Evolutionary conservation across 805 yeast genomes (phyloP).

Genomic region (Metschnikowia lochheadii): DNA sequence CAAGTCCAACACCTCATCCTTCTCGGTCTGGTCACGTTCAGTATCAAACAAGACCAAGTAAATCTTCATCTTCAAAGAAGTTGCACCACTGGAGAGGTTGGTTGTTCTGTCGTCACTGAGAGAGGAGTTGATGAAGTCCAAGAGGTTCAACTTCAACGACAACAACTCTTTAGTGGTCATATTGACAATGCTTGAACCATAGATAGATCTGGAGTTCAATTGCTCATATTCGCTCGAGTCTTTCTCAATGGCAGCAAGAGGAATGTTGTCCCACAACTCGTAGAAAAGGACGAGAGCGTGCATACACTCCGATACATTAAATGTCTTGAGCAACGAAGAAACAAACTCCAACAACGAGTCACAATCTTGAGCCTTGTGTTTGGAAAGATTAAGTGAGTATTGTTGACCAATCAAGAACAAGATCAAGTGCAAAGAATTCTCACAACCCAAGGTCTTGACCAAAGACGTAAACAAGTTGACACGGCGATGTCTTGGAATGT

Average conservation of each 20-base stretch:
- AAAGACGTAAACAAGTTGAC: conserved; percentile 78
- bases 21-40: conserved; percentile 26
- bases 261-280: conserved; percentile 48
- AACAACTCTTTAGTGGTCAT: conserved; percentile 46
- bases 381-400: conserved; percentile 47
- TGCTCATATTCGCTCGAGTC: conserved; percentile 32
- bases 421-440: conserved; percentile 63
- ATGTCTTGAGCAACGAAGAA: conserved; percentile 62
- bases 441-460: conserved; percentile 68
- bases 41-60: conserved; percentile 47
- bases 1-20: conserved; percentile 27
- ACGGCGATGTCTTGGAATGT: conserved; percentile 95
- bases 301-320: conserved; percentile 65
- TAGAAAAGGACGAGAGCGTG: conserved; percentile 49
- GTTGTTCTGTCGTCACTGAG: conserved; percentile 27
- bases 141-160: conserved; percentile 46
- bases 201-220: conserved; percentile 52
- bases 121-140: conserved; percentile 55
- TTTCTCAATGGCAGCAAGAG: conserved; percentile 38
- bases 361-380: conserved; percentile 63
- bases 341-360: conserved; percentile 68
- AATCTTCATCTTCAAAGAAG: conserved; percentile 48
- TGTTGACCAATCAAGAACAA: conserved; percentile 80
- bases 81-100: conserved; percentile 15
- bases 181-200: conserved; percentile 57